phyloP scores from a whole-genome alignment of 2,329 filamentous ascomycete species.

The Pseudocercospora cruenta region DNA sequence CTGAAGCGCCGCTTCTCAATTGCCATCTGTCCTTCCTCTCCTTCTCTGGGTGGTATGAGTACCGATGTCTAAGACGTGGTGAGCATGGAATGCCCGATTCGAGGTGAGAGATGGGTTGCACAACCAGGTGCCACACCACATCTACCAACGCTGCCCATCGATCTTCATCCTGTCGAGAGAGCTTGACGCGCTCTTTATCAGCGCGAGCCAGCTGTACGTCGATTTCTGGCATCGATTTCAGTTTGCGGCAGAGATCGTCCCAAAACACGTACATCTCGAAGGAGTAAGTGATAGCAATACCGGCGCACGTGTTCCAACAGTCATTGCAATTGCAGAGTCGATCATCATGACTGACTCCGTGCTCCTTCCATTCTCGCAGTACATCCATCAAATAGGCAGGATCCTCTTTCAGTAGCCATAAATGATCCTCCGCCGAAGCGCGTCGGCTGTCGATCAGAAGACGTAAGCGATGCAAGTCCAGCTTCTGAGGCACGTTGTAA shows the following conservation, averaged over 20 bases:
- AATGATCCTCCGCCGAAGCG: conserved; percentile 55
- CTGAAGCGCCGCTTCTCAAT: conserved; percentile 8
- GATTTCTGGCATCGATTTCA: conserved; percentile 26
- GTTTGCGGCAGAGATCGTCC: conserved; percentile 24
- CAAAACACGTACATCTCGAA: conserved; percentile 26
- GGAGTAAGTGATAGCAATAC: conserved; percentile 26
- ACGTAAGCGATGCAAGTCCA: conserved; percentile 53
- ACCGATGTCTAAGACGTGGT: conserved; percentile 28
- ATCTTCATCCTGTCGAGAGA: conserved; percentile 44
- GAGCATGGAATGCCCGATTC: conserved; percentile 23
- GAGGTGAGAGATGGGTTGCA: conserved; percentile 14
- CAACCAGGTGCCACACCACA: conserved; percentile 19
- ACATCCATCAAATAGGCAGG: conserved; percentile 58
- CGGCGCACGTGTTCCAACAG: conserved; percentile 23
- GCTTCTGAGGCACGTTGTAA: conserved; percentile 53
- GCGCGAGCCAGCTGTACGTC: conserved; percentile 47
- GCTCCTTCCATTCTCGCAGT: conserved; percentile 51
- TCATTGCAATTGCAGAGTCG: conserved; percentile 10
- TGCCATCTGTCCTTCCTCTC: conserved; percentile 9
- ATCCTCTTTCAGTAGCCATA: conserved; percentile 62
- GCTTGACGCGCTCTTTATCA: conserved; percentile 39
- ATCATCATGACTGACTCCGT: conserved; percentile 45
- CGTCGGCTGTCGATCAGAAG: conserved; percentile 49
- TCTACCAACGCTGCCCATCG: conserved; percentile 46
- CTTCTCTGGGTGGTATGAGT: conserved; percentile 7